phyloP scores from a whole-genome alignment of 345 rosid genomes.

The Psidium guajava region DNA sequence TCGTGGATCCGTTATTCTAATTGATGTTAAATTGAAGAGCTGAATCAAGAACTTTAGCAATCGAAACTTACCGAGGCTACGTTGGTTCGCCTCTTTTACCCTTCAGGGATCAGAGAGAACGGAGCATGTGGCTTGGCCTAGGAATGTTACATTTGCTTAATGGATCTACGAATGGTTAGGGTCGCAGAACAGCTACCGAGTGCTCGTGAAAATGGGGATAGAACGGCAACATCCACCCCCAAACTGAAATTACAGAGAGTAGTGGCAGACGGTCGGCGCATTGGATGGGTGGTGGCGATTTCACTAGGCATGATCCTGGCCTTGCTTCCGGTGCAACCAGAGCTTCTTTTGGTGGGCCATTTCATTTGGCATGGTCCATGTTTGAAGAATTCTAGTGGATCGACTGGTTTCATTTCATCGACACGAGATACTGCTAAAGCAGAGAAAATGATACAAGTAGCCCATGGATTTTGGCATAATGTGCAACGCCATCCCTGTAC shows the following conservation, averaged over 20 bases:
- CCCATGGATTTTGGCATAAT: too few relatives aligned
- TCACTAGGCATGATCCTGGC: neutral
- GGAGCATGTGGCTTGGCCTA: neutral
- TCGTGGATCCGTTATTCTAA: neutral
- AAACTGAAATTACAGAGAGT: neutral
- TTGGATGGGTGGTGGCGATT: neutral
- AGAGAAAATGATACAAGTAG: too few relatives aligned
- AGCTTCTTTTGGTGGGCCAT: neutral
- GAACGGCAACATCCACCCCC: neutral
- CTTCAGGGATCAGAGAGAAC: neutral
- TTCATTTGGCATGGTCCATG: neutral
- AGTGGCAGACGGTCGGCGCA: neutral
- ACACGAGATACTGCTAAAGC: too few relatives aligned
- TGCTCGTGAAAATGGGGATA: neutral
- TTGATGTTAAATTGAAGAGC: neutral
- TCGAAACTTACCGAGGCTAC: neutral
- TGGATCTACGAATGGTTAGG: neutral
- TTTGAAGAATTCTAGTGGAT: too few relatives aligned
- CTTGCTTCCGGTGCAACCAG: neutral
- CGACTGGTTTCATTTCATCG: too few relatives aligned
- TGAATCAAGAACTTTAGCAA: neutral
- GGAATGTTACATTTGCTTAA: neutral
- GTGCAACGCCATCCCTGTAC: too few relatives aligned
- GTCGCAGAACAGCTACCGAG: neutral
- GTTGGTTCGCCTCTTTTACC: neutral